Conservation (phyloP, 331 rosid genomes). For the Telfairia occidentalis region DNA sequence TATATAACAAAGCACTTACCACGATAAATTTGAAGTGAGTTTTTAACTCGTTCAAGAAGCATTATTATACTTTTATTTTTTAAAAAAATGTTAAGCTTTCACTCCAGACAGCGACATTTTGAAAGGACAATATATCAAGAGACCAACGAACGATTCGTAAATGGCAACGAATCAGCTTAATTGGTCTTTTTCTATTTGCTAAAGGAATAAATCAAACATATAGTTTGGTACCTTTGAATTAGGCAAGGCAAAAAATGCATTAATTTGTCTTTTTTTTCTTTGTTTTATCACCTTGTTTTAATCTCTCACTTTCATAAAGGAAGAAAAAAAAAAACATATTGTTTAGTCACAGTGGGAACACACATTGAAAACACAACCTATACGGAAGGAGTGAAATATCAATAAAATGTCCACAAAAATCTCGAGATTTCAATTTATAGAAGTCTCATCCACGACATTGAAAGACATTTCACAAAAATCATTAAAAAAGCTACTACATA, state of each 20-base stretch:
- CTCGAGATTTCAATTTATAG: too few relatives aligned
- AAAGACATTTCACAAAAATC: neutral
- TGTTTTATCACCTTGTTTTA: neutral
- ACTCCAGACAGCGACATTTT: too few relatives aligned
- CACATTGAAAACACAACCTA: neutral
- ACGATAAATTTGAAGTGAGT: too few relatives aligned
- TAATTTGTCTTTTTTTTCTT: neutral
- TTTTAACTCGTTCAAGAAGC: too few relatives aligned
- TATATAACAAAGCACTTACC: too few relatives aligned
- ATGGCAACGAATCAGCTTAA: neutral
- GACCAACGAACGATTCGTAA: too few relatives aligned
- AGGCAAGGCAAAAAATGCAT: neutral
- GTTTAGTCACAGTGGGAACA: neutral
- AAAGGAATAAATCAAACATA: neutral
- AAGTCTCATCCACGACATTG: neutral
- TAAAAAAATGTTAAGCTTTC: neutral
- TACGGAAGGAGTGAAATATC: neutral
- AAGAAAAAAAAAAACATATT: neutral
- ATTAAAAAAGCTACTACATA: neutral
- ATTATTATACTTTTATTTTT: too few relatives aligned
- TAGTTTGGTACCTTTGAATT: neutral
- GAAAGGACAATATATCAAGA: too few relatives aligned
- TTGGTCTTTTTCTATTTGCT: neutral
- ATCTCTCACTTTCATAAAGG: neutral
- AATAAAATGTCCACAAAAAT: neutral